Evolutionary conservation across 768 basidiomycete species (phyloP), one percentile per base, ranked within the genome.

Genomic region (Trametes cingulata): DNA sequence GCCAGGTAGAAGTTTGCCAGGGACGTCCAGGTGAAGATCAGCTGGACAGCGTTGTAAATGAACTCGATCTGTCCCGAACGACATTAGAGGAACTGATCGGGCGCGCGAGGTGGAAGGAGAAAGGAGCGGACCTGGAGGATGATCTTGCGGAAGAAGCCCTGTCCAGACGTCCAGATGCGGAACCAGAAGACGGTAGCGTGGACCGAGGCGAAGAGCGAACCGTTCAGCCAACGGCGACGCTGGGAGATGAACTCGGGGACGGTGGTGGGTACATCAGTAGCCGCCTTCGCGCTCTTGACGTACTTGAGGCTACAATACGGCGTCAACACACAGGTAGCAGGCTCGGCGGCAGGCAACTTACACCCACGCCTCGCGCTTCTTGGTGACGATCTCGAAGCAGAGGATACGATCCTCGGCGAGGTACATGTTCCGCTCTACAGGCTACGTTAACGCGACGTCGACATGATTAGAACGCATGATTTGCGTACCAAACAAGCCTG

Each of bases 171-270:
- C 88, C 91, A 93, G 57, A 98, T 91, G 68, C 88, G 86, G 75
- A 85, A 87, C 74, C 87, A 90, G 76, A 95, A 95, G 19, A 93
- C 83, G 0, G 95, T 90, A 0, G 95, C 92, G 70, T 98, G 96
- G 52, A 96, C 85, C 1, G 91, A 93, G 14, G 94, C 95, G 69
- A 97, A 97, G 20, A 97, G 80, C 2, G 93, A 95, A 40, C 95
- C 95, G 67, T 91, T 90, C 56, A 91, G 73, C 89, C 87, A 95
- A 68, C 93, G 83, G 67, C 93, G 87, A 71, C 93, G 88, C 70
- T 98, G 95, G 2, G 91, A 93, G 64, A 96, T 97, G 76, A 96
- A 96, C 71, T 97, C 95, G 14, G 95, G 85, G 51, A 96, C 87
- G 19, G 85, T 81, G 37, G 93, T 89, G 33, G 95, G 95, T 4